These are phyloP conservation scores for Gilbertella persicaria DNA, from an alignment of 371 early-diverging fungal species.

Conservation along the genomic window DNA sequence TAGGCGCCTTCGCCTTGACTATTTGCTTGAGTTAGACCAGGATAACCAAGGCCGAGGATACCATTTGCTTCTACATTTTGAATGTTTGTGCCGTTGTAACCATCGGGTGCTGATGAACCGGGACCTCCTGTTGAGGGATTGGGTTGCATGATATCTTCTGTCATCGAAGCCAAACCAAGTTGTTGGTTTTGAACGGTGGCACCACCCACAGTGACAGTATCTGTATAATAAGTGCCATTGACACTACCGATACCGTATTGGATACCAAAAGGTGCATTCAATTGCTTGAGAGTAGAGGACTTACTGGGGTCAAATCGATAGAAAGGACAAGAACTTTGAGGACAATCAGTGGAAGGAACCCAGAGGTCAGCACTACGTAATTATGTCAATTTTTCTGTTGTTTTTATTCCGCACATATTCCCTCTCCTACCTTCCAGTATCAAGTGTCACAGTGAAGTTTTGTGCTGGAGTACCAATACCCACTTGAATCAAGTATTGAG, in stretches of 20 bases:
- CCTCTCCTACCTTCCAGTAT: conserved; percentile 39
- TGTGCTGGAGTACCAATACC: conserved; percentile 36
- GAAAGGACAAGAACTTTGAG: conserved; percentile 31
- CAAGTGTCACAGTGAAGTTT: conserved; percentile 34
- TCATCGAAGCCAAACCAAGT: conserved; percentile 41
- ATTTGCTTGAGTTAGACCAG: conserved; percentile 39
- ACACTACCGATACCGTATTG: conserved; percentile 49
- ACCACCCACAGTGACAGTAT: conserved; percentile 35
- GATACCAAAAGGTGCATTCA: conserved; percentile 28
- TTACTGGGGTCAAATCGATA: conserved; percentile 32
- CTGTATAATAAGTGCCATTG: conserved; percentile 40
- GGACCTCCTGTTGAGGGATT: conserved; percentile 23
- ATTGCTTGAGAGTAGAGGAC: conserved; percentile 33
- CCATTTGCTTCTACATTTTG: conserved; percentile 45
- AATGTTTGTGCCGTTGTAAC: conserved; percentile 7
- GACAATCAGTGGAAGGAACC: conserved; percentile 42
- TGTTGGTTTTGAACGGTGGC: conserved; percentile 42
- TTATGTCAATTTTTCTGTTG: not conserved
- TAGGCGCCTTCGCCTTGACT: conserved; percentile 30
- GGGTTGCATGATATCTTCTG: conserved; percentile 33
- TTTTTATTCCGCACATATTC: not conserved
- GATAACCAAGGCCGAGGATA: conserved; percentile 51
- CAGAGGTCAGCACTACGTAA: conserved; percentile 42
- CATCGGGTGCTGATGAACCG: not conserved
- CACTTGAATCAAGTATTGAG: conserved; percentile 27